phyloP scores from a whole-genome alignment of 2,329 filamentous ascomycete species.

The Westerdykella aurantiaca region DNA sequence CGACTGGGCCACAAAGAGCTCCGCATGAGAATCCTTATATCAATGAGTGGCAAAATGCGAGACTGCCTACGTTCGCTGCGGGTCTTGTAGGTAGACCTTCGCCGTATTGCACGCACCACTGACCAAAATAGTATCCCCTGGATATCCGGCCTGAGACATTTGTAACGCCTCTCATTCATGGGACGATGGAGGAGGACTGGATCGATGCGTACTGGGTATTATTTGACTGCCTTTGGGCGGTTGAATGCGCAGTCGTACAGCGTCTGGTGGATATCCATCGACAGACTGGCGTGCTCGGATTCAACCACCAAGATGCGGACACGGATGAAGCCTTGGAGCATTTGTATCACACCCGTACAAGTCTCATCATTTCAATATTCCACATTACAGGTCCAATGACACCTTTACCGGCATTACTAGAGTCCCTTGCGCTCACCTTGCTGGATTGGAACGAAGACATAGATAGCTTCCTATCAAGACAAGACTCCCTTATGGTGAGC shows the following conservation, averaged over 20 bases:
- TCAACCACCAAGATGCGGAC: constrained; percentile 7
- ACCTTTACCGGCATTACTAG: constrained; percentile 14
- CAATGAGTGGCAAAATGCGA: constrained; percentile 16
- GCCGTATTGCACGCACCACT: constrained; percentile 3
- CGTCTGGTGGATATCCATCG: constrained; percentile 31
- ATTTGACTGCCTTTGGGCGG: constrained; percentile 32
- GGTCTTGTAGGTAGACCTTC: constrained; percentile 22
- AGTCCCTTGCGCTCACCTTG: constrained; percentile 17
- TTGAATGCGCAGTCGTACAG: constrained; percentile 32
- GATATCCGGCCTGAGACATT: constrained; percentile 25
- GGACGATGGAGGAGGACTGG: constrained; percentile 25
- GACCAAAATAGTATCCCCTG: constrained; percentile 28
- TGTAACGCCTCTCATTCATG: constrained; percentile 17
- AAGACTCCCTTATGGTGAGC: constrained; percentile 18
- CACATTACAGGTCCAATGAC: constrained; percentile 17
- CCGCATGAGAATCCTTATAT: constrained; percentile 13
- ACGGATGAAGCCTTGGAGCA: constrained; percentile 20
- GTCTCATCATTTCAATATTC: constrained; percentile 22
- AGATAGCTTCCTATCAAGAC: constrained; percentile 15
- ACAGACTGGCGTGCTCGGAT: constrained; percentile 8
- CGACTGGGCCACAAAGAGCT: constrained; percentile 8
- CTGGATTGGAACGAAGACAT: constrained; percentile 20
- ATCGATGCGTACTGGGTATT: constrained; percentile 30
- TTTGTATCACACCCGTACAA: constrained; percentile 16
- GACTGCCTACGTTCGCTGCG: constrained; percentile 23